A percentile compares a stretch with the other conserved stretches of the same genome.
Evolutionary conservation across 305 asterid genomes (phyloP).

Genomic region (Stenogyne calaminthoides): DNA sequence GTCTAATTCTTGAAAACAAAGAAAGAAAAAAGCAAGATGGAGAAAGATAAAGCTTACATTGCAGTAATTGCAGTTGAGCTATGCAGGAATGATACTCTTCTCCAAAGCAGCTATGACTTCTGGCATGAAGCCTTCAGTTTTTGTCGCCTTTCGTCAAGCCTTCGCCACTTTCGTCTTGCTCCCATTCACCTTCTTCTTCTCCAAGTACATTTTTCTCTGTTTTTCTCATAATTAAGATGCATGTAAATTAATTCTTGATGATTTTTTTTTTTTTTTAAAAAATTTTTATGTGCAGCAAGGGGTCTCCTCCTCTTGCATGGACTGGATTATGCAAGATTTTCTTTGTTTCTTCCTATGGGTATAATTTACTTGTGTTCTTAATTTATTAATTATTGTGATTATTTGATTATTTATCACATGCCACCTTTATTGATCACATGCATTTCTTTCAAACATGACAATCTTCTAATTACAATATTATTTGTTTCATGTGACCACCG

Average conservation of each 20-base stretch:
- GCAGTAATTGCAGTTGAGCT: slow-evolving; percentile 52
- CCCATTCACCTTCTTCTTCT: slow-evolving; percentile 45
- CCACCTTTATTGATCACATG: no score
- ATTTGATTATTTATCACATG: no score
- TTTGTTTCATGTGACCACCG: no score
- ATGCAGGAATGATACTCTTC: slow-evolving; percentile 58
- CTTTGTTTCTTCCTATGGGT: slow-evolving; percentile 51
- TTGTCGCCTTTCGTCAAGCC: slow-evolving; percentile 58
- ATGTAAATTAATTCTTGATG: not conserved
- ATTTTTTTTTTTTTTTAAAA: no score
- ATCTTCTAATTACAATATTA: no score
- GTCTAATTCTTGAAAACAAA: no score
- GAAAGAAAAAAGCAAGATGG: not conserved
- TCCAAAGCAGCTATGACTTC: slow-evolving; percentile 56
- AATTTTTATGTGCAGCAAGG: slow-evolving; percentile 45
- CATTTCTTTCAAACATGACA: no score
- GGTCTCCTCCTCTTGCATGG: slow-evolving; percentile 41
- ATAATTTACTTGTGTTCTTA: no score
- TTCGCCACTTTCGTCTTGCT: slow-evolving; percentile 45
- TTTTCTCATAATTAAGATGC: not conserved
- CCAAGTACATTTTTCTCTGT: slow-evolving; percentile 28
- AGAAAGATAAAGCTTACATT: slow-evolving; percentile 36
- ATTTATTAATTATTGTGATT: no score
- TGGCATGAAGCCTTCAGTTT: slow-evolving; percentile 55
- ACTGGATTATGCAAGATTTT: slow-evolving; percentile 43